phyloP scores from a whole-genome alignment of 2,329 filamentous ascomycete genomes.

The Alternaria infectoria region DNA sequence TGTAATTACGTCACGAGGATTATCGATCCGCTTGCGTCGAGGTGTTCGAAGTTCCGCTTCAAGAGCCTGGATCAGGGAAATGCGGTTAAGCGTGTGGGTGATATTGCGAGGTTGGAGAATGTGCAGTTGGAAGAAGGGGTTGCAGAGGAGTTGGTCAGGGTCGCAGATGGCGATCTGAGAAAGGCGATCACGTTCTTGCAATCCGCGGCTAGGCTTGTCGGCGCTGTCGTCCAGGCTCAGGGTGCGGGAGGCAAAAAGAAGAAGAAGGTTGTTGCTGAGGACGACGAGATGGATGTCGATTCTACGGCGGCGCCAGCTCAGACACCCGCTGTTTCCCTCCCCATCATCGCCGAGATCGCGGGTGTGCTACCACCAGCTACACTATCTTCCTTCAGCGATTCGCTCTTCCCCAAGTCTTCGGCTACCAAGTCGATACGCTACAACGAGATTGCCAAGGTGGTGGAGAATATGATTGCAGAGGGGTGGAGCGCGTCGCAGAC shows the following conservation, averaged over 20 bases:
- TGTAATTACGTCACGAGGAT: conserved; percentile 99
- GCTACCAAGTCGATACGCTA: conserved; percentile 63
- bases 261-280: conserved; percentile 56
- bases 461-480: conserved; percentile 91
- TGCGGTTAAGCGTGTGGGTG: conserved; percentile 76
- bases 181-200: conserved; percentile 97
- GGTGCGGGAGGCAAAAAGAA: conserved; percentile 48
- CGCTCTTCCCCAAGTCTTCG: conserved; percentile 69
- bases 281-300: conserved; percentile 60
- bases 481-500: conserved; percentile 96
- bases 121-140: conserved; percentile 80
- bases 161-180: conserved; percentile 90
- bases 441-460: conserved; percentile 74
- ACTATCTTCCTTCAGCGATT: conserved; percentile 72
- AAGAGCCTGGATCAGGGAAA: conserved; percentile 91
- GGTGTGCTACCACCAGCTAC: conserved; percentile 84
- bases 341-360: conserved; percentile 90
- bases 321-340: conserved; percentile 62
- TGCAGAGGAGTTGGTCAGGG: conserved; percentile 81
- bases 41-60: conserved; percentile 97
- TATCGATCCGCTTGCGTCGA: conserved; percentile 90
- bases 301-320: neutral
- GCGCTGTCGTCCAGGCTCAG: conserved; percentile 56
- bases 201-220: conserved; percentile 87
- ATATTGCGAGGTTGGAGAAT: conserved; percentile 81